A percentile compares a stretch with the other conserved stretches of the same genome.
phyloP scores from a whole-genome alignment of 176 grass and related monocot species.

The Saccharum officinarum region DNA sequence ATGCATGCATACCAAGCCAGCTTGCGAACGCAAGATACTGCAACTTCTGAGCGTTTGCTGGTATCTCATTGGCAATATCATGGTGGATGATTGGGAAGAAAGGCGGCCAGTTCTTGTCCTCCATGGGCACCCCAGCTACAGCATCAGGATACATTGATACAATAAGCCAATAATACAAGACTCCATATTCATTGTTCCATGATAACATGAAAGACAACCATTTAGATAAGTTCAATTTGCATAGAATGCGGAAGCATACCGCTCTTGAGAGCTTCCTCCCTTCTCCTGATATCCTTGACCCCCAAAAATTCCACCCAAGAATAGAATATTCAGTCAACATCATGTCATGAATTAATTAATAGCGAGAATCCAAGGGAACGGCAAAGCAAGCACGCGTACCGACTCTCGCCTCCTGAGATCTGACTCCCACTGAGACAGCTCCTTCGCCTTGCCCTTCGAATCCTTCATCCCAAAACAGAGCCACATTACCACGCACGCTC shows the following conservation, averaged over 20 bases:
- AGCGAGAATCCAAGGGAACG: slow-evolving; percentile 1
- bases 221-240: neutral
- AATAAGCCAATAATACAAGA: neutral
- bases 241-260: slow-evolving; percentile 40
- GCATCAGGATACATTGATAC: neutral
- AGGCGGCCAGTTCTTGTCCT: slow-evolving; percentile 89
- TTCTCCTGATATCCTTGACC: slow-evolving; percentile 71
- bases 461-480: slow-evolving; percentile 37
- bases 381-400: slow-evolving; percentile 35
- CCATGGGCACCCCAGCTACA: slow-evolving; percentile 59
- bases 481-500: slow-evolving; percentile 4
- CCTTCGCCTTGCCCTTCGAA: slow-evolving; percentile 64
- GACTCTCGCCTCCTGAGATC: slow-evolving; percentile 74
- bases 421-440: slow-evolving; percentile 73
- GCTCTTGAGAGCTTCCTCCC: slow-evolving; percentile 67
- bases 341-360: neutral
- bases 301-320: slow-evolving; percentile 10
- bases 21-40: slow-evolving; percentile 88
- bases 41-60: slow-evolving; percentile 71
- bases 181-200: neutral
- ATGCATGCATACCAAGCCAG: slow-evolving; percentile 57
- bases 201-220: neutral
- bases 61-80: slow-evolving; percentile 92
- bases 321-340: neutral
- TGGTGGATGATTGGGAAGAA: slow-evolving; percentile 93